phyloP scores from a whole-genome alignment of 495 filamentous ascomycete species.

The Halenospora varia region DNA sequence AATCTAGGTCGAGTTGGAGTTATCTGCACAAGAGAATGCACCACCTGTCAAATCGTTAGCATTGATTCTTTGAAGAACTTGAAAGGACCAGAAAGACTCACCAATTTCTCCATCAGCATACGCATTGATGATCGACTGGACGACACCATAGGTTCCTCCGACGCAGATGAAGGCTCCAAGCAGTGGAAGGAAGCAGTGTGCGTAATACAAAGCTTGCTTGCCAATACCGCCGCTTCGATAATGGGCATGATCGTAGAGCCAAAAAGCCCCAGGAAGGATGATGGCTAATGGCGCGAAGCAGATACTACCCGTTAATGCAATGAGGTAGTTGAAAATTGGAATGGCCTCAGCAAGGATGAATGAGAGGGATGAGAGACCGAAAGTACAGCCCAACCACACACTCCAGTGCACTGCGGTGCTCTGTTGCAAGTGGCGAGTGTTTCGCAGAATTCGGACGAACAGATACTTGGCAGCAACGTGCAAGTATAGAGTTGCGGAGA shows the following conservation, averaged over 20 bases:
- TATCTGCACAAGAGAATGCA: conserved; percentile 22
- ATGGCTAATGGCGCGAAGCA: conserved; percentile 39
- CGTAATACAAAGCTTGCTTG: conserved; percentile 22
- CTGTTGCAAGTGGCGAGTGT: conserved; percentile 28
- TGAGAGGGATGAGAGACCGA: conserved; percentile 18
- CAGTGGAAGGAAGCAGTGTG: conserved; percentile 26
- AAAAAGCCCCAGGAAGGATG: conserved; percentile 40
- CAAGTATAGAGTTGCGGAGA: conserved; percentile 19
- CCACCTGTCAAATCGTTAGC: conserved; percentile 9
- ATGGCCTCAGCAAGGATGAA: conserved; percentile 34
- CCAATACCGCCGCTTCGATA: conserved; percentile 29
- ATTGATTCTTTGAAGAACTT: not conserved
- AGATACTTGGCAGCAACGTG: conserved; percentile 36
- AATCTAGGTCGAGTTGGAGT: conserved; percentile 14
- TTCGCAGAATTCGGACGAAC: conserved; percentile 34
- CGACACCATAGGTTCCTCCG: conserved; percentile 34
- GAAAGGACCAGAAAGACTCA: conserved; percentile 10
- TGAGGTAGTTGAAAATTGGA: conserved; percentile 30
- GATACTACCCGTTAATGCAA: conserved; percentile 19
- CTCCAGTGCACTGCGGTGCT: conserved; percentile 32
- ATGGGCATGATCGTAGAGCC: conserved; percentile 39
- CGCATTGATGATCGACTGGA: conserved; percentile 30
- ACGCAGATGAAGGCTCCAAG: conserved; percentile 30
- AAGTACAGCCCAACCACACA: conserved; percentile 32
- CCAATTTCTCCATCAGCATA: conserved; percentile 31